Conservation (phyloP, 2,329 filamentous ascomycete genomes). For the Fonsecaea nubica region DNA sequence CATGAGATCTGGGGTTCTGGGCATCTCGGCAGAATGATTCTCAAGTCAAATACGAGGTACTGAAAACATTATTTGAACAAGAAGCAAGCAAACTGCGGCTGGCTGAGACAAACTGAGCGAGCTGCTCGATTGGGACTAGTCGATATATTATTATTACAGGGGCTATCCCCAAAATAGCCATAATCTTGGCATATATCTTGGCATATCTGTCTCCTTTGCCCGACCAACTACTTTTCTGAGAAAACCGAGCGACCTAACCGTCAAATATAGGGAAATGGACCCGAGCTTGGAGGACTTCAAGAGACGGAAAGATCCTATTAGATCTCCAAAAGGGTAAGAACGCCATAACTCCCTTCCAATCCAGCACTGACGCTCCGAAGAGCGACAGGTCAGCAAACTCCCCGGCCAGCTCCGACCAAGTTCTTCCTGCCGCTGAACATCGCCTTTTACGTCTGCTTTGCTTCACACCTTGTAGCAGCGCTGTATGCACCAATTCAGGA, state of each 20-base stretch:
- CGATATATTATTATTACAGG: background rate
- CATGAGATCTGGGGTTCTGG: background rate
- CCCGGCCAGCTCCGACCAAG: conserved; percentile 47
- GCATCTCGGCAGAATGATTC: background rate
- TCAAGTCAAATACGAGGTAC: background rate
- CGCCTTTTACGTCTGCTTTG: conserved; percentile 81
- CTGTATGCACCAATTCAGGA: conserved; percentile 90
- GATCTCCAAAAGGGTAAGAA: conserved; percentile 24
- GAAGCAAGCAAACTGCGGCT: background rate
- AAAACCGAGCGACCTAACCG: background rate
- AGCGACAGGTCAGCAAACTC: conserved; percentile 46
- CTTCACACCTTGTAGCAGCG: conserved; percentile 76
- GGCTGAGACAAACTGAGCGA: background rate
- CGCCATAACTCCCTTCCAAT: background rate
- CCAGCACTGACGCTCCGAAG: conserved; percentile 16
- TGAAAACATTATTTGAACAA: background rate
- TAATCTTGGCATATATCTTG: background rate
- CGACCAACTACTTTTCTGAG: background rate
- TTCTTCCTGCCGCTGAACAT: conserved; percentile 74
- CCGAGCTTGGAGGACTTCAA: conserved; percentile 27
- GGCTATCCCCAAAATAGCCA: background rate
- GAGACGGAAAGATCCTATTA: conserved; percentile 23
- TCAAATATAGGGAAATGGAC: conserved; percentile 16
- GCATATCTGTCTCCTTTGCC: conserved; percentile 15
- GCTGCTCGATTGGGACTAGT: background rate